Conservation (phyloP, 2,329 filamentous ascomycete genomes). For the Penicillium sp. region DNA sequence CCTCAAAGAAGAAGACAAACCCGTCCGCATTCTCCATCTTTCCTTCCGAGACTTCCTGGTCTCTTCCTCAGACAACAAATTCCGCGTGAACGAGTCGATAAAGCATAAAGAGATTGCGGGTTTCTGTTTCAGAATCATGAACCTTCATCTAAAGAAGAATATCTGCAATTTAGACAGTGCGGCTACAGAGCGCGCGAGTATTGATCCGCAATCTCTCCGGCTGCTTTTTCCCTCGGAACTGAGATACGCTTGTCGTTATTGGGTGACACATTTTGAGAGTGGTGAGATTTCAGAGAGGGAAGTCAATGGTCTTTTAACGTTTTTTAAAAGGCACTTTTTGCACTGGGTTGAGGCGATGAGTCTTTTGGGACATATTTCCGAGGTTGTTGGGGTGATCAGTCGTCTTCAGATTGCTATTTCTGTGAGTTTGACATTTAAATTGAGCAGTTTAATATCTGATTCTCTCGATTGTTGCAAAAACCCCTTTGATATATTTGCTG, state of each 20-base stretch:
- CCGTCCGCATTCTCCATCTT: constrained; percentile 29
- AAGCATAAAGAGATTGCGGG: constrained; percentile 10
- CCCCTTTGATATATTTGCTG: too few species aligned
- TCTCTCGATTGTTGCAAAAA: too few species aligned
- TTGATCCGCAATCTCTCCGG: constrained; percentile 16
- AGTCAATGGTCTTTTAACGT: constrained; percentile 4
- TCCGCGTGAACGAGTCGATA: constrained; percentile 33
- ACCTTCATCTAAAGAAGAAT: constrained; percentile 6
- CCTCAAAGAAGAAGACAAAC: constrained; percentile 7
- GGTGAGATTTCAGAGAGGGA: constrained; percentile 4
- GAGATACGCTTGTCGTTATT: constrained; percentile 33
- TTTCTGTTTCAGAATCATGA: constrained; percentile 14
- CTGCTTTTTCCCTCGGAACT: constrained; percentile 23
- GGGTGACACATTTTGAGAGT: constrained; percentile 27
- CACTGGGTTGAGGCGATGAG: constrained; percentile 34
- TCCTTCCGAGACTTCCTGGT: constrained; percentile 39
- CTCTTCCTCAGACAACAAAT: constrained; percentile 13
- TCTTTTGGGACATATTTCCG: constrained; percentile 21
- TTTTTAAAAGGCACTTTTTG: constrained; percentile 27
- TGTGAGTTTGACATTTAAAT: not conserved
- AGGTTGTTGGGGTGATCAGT: constrained; percentile 21
- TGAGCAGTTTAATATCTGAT: constrained; percentile 8
- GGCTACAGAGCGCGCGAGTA: constrained; percentile 5
- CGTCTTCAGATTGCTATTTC: constrained; percentile 14
- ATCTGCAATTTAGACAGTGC: constrained; percentile 19